Percentiles rank a stretch among this genome's conserved stretches.
phyloP scores from a whole-genome alignment of 1,284 basidiomycete genomes.

The Earliella scabrosa region DNA sequence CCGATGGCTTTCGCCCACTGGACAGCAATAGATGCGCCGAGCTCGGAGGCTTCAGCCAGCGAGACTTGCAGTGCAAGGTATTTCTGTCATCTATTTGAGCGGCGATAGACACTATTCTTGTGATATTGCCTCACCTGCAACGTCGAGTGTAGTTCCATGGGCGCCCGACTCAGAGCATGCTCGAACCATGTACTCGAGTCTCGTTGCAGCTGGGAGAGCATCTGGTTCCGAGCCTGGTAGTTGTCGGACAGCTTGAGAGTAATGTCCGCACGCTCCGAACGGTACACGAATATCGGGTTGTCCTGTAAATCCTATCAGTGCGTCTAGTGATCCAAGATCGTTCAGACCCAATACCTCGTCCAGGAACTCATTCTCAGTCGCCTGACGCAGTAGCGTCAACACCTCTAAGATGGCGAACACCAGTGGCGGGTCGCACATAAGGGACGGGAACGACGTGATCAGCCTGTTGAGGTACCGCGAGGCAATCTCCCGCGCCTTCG shows the following conservation, averaged over 20 bases:
- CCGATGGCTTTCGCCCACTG: slow-evolving; percentile 83
- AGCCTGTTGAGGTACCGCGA: slow-evolving; percentile 85
- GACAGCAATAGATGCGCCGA: slow-evolving; percentile 89
- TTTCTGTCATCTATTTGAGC: slow-evolving; percentile 52
- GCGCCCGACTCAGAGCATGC: slow-evolving; percentile 84
- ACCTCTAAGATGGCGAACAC: slow-evolving; percentile 93
- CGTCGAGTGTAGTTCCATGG: slow-evolving; percentile 91
- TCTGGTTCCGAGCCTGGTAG: slow-evolving; percentile 86
- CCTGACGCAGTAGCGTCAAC: slow-evolving; percentile 85
- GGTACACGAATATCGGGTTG: slow-evolving; percentile 85
- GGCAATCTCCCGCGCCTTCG: slow-evolving; percentile 83
- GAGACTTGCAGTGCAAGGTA: slow-evolving; percentile 80
- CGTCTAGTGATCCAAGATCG: no score
- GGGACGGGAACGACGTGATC: slow-evolving; percentile 91
- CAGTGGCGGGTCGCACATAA: slow-evolving; percentile 90
- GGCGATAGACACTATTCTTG: no score
- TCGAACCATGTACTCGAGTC: slow-evolving; percentile 87
- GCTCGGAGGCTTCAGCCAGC: slow-evolving; percentile 76
- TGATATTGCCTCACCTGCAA: slow-evolving; percentile 64
- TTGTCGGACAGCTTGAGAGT: slow-evolving; percentile 87
- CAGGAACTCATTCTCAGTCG: slow-evolving; percentile 89
- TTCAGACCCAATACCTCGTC: slow-evolving; percentile 73
- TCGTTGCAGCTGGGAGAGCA: slow-evolving; percentile 75
- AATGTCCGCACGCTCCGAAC: slow-evolving; percentile 78
- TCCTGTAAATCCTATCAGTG: slow-evolving; percentile 62